These are phyloP conservation scores for Tripidium arundinaceum DNA, from an alignment of 202 grass and related monocot species.

Conservation along the genomic window DNA sequence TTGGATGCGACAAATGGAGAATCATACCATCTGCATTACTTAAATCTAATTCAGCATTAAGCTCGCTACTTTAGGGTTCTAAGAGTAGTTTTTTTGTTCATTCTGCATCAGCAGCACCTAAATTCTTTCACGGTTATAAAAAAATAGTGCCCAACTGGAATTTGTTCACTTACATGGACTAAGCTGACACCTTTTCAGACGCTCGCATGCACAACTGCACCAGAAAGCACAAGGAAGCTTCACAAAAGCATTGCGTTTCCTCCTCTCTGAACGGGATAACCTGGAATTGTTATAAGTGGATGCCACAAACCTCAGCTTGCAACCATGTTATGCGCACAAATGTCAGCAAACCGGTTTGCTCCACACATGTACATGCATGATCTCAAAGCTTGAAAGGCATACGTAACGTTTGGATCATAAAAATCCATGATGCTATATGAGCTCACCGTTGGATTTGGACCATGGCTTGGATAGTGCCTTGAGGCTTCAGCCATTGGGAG, in stretches of 20 bases:
- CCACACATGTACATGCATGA: slow-evolving; percentile 41
- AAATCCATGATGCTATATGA: slow-evolving; percentile 25
- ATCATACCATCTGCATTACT: background rate
- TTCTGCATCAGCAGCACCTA: background rate
- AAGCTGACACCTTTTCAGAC: background rate
- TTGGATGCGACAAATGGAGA: background rate
- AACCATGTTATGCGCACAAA: slow-evolving; percentile 12
- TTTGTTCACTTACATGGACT: background rate
- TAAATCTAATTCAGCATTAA: background rate
- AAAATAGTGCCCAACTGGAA: background rate
- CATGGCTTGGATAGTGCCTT: too few relatives aligned
- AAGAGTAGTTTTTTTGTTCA: background rate
- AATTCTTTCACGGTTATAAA: background rate
- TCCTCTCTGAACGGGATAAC: background rate
- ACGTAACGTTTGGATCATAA: slow-evolving; percentile 12
- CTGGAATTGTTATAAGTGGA: slow-evolving; percentile 16
- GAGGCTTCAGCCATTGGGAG: background rate
- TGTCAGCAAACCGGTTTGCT: slow-evolving; percentile 36
- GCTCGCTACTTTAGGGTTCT: background rate
- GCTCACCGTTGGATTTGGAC: slow-evolving; percentile 26
- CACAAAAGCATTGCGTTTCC: background rate
- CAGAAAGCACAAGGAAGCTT: slow-evolving; percentile 19
- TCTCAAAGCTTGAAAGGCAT: slow-evolving; percentile 7
- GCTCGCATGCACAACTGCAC: slow-evolving; percentile 4
- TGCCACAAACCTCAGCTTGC: slow-evolving; percentile 35